Evolutionary conservation across 345 rosid genomes (phyloP), one percentile per base, ranked within the genome.

Genomic region (Acer negundo): DNA sequence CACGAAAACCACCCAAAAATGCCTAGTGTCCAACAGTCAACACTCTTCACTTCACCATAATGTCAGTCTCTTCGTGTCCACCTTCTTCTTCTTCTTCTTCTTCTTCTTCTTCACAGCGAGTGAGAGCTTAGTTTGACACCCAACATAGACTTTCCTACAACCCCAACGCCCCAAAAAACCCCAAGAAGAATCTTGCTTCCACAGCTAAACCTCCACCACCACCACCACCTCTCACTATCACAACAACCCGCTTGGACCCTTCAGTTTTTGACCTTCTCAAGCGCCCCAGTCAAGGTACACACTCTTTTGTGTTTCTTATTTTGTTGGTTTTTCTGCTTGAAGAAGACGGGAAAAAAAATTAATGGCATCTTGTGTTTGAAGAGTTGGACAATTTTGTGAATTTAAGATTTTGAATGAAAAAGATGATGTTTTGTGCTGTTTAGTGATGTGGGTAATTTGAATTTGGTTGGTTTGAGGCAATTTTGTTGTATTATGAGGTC

Each of bases 51-150:
- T n/a, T 11, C 0, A 51, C n/a, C 1, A n/a, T 12, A 7, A n/a
- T 58, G 62, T 0, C 62, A 58, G 24, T 58, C 23, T 19, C 62
- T 58, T 20, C 24, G 8, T 20, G 24, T 4, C 62, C 24, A n/a
- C n/a, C 26, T 19, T 73, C n/a, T n/a, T n/a, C n/a, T n/a, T n/a
- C n/a, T n/a, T 40, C 26, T 19, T 73, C 38, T 31, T 47, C 70
- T 49, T 62, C 67, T 15, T 70, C 31, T 0, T 31, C 35, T 44
- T 8, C 8, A 20, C 3, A 77, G 62, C 80, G 82, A 22, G 82
- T 88, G 47, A 86, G 84, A 84, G 94, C 92, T 84, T 86, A 93
- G 7, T 91, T 87, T 84, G 98, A 91, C 85, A 91, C 90, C 59
- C 84, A 87, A 20, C 88, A 86, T 62, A 87, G 86, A 62, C 89